Evolutionary conservation across 495 filamentous ascomycete species (phyloP).

Genomic region (Haplographium delicatum): DNA sequence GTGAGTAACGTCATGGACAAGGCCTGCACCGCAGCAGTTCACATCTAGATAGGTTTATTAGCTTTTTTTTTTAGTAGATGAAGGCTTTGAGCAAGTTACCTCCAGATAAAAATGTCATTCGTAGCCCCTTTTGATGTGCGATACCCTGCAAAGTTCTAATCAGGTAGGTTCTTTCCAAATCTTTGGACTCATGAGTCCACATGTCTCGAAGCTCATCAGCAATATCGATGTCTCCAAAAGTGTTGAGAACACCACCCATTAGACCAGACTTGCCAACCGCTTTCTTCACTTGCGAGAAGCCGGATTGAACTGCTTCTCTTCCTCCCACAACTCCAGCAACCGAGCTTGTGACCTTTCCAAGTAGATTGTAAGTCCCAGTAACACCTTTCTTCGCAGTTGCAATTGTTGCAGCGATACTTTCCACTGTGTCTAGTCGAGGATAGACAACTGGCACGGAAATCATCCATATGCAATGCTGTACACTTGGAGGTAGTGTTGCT

Average conservation of each 20-base stretch:
- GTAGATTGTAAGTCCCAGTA: conserved; percentile 88
- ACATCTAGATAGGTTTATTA: no score
- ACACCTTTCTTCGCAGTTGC: conserved; percentile 95
- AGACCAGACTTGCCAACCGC: conserved; percentile 91
- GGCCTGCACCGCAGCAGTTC: conserved; percentile 84
- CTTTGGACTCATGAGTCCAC: conserved; percentile 98
- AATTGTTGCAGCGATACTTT: conserved; percentile 81
- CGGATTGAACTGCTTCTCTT: conserved; percentile 82
- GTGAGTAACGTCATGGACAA: conserved; percentile 89
- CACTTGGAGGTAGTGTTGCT: conserved; percentile 81
- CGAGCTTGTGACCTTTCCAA: conserved; percentile 89
- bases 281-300: conserved; percentile 91
- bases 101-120: conserved; percentile 94
- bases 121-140: conserved; percentile 82
- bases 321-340: conserved; percentile 93
- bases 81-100: conserved; percentile 46
- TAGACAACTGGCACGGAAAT: conserved; percentile 86
- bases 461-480: conserved; percentile 97
- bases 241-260: conserved; percentile 90
- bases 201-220: conserved; percentile 91
- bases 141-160: conserved; percentile 95
- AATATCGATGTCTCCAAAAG: conserved; percentile 95
- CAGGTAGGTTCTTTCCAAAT: conserved; percentile 92
- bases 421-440: conserved; percentile 83
- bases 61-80: not conserved